Evolutionary conservation across 2,329 filamentous ascomycete genomes (phyloP).

Genomic region (Verticillium dahliae): DNA sequence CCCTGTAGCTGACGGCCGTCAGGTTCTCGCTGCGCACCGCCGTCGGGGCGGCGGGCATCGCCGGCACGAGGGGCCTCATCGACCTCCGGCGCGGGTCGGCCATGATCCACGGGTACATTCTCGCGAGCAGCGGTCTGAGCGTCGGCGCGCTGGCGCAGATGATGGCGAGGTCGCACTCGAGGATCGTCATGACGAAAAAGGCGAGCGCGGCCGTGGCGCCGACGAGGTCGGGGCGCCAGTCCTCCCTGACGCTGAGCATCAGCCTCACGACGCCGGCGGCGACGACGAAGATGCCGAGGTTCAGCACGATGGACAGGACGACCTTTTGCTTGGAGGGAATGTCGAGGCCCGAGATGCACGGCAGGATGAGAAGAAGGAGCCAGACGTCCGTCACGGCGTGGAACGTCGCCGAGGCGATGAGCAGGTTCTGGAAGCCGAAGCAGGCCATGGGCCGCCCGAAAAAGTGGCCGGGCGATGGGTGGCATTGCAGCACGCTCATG

Average conservation of each 20-base stretch:
- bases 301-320: conserved; percentile 35
- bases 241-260: conserved; percentile 19
- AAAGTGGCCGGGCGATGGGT: conserved; percentile 28
- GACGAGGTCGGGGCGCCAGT: conserved; percentile 14
- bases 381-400: conserved; percentile 39
- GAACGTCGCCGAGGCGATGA: conserved; percentile 34
- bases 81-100: conserved; percentile 8
- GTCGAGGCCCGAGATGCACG: conserved; percentile 29
- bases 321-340: conserved; percentile 35
- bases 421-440: conserved; percentile 31
- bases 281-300: conserved; percentile 33
- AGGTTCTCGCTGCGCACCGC: conserved; percentile 17
- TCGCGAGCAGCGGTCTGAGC: conserved; percentile 20
- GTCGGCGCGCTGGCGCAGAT: conserved; percentile 27
- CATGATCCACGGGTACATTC: conserved; percentile 17
- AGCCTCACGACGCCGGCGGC: conserved; percentile 26
- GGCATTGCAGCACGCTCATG: conserved; percentile 35
- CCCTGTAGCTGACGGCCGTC: conserved; percentile 22
- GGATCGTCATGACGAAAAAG: conserved; percentile 28
- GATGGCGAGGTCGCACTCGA: conserved; percentile 27
- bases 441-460: conserved; percentile 27
- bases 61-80: neutral
- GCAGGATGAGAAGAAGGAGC: conserved; percentile 35
- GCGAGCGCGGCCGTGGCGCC: conserved; percentile 17
- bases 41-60: neutral